Evolutionary conservation across 257 asterid species (phyloP).

Genomic region (Nicotiana benthamiana): DNA sequence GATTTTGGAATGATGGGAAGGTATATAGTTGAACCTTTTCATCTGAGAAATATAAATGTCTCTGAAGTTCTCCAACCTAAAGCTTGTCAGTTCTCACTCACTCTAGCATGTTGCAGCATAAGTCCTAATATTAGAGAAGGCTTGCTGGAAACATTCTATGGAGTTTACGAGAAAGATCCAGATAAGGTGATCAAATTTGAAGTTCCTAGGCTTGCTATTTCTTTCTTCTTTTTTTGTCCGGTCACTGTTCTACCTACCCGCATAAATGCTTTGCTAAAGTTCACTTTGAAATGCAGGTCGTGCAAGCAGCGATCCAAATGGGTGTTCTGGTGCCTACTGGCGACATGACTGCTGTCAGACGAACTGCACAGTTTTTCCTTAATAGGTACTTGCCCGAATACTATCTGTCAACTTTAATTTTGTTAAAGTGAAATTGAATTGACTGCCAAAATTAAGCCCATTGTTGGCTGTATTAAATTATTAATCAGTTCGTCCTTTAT

Average conservation of each 20-base stretch:
- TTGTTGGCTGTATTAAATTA: background rate
- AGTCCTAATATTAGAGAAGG: conserved; percentile 83
- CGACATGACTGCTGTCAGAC: conserved; percentile 86
- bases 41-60: conserved; percentile 3
- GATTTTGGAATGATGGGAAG: conserved; percentile 99
- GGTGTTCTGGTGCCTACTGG: conserved; percentile 93
- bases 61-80: conserved; percentile 7
- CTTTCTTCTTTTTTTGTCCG: background rate
- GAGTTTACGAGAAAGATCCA: conserved; percentile 89
- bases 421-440: background rate
- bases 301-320: conserved; percentile 88
- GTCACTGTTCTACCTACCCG: background rate
- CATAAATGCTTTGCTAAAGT: background rate
- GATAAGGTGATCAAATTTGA: conserved; percentile 46
- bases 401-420: background rate
- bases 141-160: conserved; percentile 76
- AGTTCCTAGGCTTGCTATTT: conserved; percentile 2
- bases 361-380: conserved; percentile 88
- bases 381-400: conserved; percentile 43
- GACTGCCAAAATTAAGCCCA: background rate
- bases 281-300: conserved; percentile 41
- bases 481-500: background rate
- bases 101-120: conserved; percentile 49
- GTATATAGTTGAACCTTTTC: conserved; percentile 19
- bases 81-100: conserved; percentile 5